Percentiles rank a stretch among this genome's conserved stretches.
These are phyloP conservation scores for Melanopsichium pennsylvanicum DNA, from an alignment of 1,284 basidiomycete species.

Conservation along the genomic window DNA sequence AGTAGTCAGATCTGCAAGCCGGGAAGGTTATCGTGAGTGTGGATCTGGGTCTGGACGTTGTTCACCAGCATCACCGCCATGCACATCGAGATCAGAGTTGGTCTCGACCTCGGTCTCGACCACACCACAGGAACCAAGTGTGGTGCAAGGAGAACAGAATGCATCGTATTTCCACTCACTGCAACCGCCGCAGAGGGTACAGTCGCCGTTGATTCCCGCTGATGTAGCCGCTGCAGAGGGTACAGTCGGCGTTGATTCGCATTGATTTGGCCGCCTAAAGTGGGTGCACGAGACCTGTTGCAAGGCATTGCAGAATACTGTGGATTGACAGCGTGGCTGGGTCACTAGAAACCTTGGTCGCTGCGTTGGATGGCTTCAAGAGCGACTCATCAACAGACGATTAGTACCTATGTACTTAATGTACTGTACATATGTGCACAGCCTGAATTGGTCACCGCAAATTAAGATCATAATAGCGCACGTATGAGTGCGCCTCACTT, in stretches of 20 bases:
- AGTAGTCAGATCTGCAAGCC: slow-evolving; percentile 10
- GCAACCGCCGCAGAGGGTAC: slow-evolving; percentile 20
- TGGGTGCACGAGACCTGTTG: slow-evolving; percentile 2
- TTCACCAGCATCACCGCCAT: slow-evolving; percentile 14
- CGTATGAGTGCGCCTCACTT: no score
- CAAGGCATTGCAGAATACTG: neutral
- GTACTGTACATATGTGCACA: no score
- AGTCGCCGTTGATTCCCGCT: slow-evolving; percentile 34
- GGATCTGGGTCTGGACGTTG: slow-evolving; percentile 18
- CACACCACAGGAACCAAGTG: slow-evolving; percentile 11
- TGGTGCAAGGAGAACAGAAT: neutral
- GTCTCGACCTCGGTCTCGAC: slow-evolving; percentile 23
- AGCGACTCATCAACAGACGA: neutral
- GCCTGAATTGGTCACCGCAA: no score
- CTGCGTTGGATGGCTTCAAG: no score
- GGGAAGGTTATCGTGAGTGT: slow-evolving; percentile 16
- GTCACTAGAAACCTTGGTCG: slow-evolving; percentile 16
- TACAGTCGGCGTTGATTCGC: slow-evolving; percentile 34
- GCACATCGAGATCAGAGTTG: slow-evolving; percentile 20
- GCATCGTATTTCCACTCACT: slow-evolving; percentile 22
- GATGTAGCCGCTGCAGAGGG: slow-evolving; percentile 15
- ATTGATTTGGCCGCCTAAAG: slow-evolving; percentile 1
- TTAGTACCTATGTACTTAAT: neutral
- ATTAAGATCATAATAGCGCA: no score
- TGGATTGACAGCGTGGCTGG: slow-evolving; percentile 13